A percentile compares a stretch with the other conserved stretches of the same genome.
Evolutionary conservation across 2,329 filamentous ascomycete species (phyloP).

Genomic region (Venturia oleaginea): DNA sequence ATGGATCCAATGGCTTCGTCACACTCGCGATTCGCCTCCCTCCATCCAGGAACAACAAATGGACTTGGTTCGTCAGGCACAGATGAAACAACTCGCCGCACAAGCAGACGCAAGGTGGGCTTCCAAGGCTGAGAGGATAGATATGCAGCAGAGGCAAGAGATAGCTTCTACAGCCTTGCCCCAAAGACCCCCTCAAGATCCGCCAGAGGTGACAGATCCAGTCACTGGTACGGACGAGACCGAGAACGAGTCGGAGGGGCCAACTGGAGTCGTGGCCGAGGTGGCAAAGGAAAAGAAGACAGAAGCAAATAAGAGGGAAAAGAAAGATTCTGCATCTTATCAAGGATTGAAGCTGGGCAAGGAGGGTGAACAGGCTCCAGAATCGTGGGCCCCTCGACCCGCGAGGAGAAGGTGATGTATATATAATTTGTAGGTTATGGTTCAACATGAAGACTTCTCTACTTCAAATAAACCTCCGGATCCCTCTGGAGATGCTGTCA

Average conservation of each 20-base stretch:
- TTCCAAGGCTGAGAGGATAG: slow-evolving; percentile 48
- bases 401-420: slow-evolving; percentile 22
- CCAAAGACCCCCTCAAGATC: background rate
- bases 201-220: background rate
- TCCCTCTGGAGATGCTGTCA: background rate
- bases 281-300: slow-evolving; percentile 18
- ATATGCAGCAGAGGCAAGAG: slow-evolving; percentile 21
- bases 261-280: background rate
- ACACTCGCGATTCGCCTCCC: slow-evolving; percentile 48
- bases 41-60: slow-evolving; percentile 49
- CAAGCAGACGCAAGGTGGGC: slow-evolving; percentile 55
- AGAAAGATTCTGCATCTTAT: slow-evolving; percentile 25
- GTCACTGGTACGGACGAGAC: background rate
- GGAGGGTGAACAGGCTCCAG: slow-evolving; percentile 38
- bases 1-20: slow-evolving; percentile 61
- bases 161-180: background rate
- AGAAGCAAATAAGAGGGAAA: slow-evolving; percentile 30
- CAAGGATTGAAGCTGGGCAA: slow-evolving; percentile 27
- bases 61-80: slow-evolving; percentile 47
- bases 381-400: slow-evolving; percentile 35
- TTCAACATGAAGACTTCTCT: background rate
- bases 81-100: slow-evolving; percentile 50
- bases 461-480: background rate
- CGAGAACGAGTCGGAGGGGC: slow-evolving; percentile 16
- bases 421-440: background rate